Percentiles rank a stretch among this genome's conserved stretches.
These are phyloP conservation scores for Akanthomyces muscarius DNA, from an alignment of 2,329 filamentous ascomycete species.

Conservation along the genomic window DNA sequence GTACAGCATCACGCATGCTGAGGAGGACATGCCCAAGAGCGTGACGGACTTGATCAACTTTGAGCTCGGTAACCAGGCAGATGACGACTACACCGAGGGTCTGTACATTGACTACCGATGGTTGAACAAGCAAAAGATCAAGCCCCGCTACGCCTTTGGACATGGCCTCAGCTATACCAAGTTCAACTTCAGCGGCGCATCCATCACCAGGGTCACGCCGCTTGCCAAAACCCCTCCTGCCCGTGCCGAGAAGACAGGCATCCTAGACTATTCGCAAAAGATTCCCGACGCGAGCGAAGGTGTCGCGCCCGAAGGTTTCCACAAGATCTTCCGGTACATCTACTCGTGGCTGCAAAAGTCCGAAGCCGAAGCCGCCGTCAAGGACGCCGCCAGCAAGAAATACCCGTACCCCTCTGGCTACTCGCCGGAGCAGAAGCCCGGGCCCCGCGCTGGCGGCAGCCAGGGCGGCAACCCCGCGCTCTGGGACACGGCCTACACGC, in stretches of 20 bases:
- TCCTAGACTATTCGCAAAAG: slow-evolving; percentile 43
- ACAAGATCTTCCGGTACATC: slow-evolving; percentile 60
- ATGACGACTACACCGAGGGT: slow-evolving; percentile 79
- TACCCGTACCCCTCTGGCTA: slow-evolving; percentile 67
- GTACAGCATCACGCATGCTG: slow-evolving; percentile 74
- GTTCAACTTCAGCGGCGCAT: slow-evolving; percentile 57
- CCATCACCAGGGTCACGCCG: slow-evolving; percentile 42
- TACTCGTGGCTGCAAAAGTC: slow-evolving; percentile 59
- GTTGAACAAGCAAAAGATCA: slow-evolving; percentile 72
- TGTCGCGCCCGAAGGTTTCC: slow-evolving; percentile 56
- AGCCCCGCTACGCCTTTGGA: slow-evolving; percentile 80
- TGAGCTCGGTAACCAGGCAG: slow-evolving; percentile 56
- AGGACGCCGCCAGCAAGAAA: slow-evolving; percentile 29
- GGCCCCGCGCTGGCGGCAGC: slow-evolving; percentile 61
- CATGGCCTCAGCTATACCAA: slow-evolving; percentile 78
- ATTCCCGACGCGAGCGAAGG: slow-evolving; percentile 53
- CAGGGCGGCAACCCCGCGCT: slow-evolving; percentile 66
- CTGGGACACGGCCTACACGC: slow-evolving; percentile 46
- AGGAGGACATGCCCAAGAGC: slow-evolving; percentile 66
- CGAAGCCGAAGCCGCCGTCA: slow-evolving; percentile 39
- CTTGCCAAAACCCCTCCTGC: slow-evolving; percentile 38
- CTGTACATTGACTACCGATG: slow-evolving; percentile 87
- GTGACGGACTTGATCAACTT: slow-evolving; percentile 46
- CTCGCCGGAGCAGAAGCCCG: slow-evolving; percentile 42
- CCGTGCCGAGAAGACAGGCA: slow-evolving; percentile 34